phyloP scores from a whole-genome alignment of 768 basidiomycete genomes.

The Leccinum fibrillosum region DNA sequence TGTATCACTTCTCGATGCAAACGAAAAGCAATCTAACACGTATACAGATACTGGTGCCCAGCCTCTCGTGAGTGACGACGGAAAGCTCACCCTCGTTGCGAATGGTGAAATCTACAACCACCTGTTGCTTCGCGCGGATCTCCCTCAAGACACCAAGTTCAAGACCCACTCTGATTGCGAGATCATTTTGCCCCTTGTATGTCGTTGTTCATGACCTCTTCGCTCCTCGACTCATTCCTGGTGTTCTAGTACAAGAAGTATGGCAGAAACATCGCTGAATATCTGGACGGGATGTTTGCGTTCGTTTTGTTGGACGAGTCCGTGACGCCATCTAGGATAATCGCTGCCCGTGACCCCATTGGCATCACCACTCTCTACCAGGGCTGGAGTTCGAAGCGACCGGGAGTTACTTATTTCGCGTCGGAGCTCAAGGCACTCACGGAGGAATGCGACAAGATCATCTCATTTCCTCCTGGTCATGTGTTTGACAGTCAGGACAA shows the following conservation, averaged over 20 bases:
- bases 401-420: constrained; percentile 86
- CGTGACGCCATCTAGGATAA: constrained; percentile 81
- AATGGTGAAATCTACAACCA: constrained; percentile 99
- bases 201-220: constrained; percentile 19
- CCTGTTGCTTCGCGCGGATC: constrained; percentile 64
- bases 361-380: constrained; percentile 98
- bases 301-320: constrained; percentile 95
- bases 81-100: constrained; percentile 80
- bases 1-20: constrained; percentile 24
- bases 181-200: constrained; percentile 88
- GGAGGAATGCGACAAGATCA: constrained; percentile 91
- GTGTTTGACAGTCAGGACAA: constrained; percentile 85
- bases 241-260: constrained; percentile 75
- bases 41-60: constrained; percentile 90
- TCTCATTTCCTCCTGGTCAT: constrained; percentile 96
- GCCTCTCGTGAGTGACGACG: constrained; percentile 85
- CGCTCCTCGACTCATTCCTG: not conserved
- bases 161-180: constrained; percentile 99
- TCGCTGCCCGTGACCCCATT: constrained; percentile 95
- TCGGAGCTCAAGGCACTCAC: constrained; percentile 92
- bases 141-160: constrained; percentile 71
- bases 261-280: constrained; percentile 68
- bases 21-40: not conserved
- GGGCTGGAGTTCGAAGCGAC: constrained; percentile 82
- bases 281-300: constrained; percentile 98